These are phyloP conservation scores for Orychophragmus violaceus DNA, from an alignment of 345 rosid genomes.

Conservation along the genomic window DNA sequence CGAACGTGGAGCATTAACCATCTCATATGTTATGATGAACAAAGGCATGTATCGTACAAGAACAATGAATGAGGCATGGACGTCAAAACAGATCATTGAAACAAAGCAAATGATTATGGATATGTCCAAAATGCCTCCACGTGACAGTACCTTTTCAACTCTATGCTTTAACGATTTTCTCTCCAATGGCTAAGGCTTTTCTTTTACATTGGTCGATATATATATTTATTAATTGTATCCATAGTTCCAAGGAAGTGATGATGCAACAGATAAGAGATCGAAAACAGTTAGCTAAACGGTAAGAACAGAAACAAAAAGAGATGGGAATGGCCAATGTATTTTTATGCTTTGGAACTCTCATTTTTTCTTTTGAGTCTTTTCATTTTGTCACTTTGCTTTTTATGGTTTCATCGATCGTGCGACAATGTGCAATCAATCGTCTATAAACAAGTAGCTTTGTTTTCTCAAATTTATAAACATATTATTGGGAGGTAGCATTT, in stretches of 20 bases:
- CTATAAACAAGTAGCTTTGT: neutral
- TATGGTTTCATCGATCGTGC: constrained; percentile 10
- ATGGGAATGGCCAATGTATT: constrained; percentile 16
- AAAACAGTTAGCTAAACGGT: constrained; percentile 26
- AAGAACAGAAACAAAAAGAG: constrained; percentile 20
- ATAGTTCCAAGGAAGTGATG: constrained; percentile 17
- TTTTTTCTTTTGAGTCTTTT: constrained; percentile 4
- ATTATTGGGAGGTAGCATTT: neutral
- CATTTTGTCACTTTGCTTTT: constrained; percentile 18
- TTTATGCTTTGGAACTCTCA: constrained; percentile 29
- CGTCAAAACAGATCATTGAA: constrained; percentile 8
- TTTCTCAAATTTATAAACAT: neutral
- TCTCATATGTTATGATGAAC: constrained; percentile 9
- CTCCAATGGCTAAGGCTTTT: neutral
- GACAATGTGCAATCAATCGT: constrained; percentile 18
- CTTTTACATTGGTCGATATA: neutral
- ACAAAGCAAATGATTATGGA: neutral
- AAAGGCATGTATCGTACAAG: constrained; percentile 7
- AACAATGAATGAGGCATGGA: constrained; percentile 30
- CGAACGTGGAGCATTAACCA: neutral
- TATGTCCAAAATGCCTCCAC: constrained; percentile 22
- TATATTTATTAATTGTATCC: neutral
- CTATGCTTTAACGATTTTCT: constrained; percentile 16
- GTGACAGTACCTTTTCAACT: constrained; percentile 24
- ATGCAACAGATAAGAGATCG: constrained; percentile 6